Evolutionary conservation across 2,329 filamentous ascomycete genomes (phyloP).

Genomic region (Scytalidium lignicola): DNA sequence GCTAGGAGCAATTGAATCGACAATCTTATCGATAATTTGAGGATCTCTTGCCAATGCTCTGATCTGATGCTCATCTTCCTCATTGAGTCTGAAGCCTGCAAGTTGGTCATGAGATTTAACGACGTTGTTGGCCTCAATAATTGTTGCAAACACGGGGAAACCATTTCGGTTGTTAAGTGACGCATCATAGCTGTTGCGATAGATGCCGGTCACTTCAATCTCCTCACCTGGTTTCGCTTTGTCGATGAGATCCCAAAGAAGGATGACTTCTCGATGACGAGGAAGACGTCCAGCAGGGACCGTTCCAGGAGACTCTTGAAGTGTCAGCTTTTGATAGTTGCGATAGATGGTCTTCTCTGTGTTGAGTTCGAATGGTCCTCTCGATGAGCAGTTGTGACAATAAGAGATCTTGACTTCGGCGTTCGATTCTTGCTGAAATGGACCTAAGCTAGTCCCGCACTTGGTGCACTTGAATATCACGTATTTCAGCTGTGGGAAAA

Average conservation of each 20-base stretch:
- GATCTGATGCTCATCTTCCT: conserved; percentile 90
- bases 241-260: conserved; percentile 96
- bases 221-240: conserved; percentile 96
- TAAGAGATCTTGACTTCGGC: conserved; percentile 94
- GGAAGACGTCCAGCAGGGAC: conserved; percentile 93
- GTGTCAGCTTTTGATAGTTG: conserved; percentile 96
- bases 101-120: conserved; percentile 97
- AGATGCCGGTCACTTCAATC: conserved; percentile 93
- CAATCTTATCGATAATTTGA: conserved; percentile 85
- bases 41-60: conserved; percentile 83
- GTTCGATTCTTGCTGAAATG: conserved; percentile 96
- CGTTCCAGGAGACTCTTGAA: conserved; percentile 95
- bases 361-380: conserved; percentile 91
- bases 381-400: conserved; percentile 93
- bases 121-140: conserved; percentile 94
- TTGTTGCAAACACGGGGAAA: conserved; percentile 96
- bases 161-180: conserved; percentile 98
- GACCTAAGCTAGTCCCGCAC: conserved; percentile 85
- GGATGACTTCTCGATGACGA: conserved; percentile 86
- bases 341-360: conserved; percentile 97
- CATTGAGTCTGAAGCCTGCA: conserved; percentile 90
- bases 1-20: conserved; percentile 89
- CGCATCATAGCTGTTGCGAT: conserved; percentile 97
- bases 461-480: conserved; percentile 97
- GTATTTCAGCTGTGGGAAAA: conserved; percentile 97